Conservation (phyloP, 257 asterid genomes). For the Ligustrum vulgare region DNA sequence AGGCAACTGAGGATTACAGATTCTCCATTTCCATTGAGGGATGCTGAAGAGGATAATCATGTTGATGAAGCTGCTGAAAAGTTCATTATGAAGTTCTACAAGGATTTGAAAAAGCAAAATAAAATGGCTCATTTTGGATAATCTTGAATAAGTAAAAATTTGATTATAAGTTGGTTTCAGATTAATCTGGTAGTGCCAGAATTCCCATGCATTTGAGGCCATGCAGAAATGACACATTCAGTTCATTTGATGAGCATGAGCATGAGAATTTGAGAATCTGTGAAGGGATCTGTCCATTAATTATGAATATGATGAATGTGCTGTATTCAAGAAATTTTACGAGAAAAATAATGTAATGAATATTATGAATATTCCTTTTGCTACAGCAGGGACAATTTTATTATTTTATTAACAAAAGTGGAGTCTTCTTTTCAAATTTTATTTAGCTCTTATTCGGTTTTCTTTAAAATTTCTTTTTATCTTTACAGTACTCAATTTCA, state of each 20-base stretch:
- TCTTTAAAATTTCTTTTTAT: no score
- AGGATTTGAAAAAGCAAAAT: conserved; percentile 52
- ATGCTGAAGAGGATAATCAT: conserved; percentile 38
- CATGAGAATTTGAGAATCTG: not conserved
- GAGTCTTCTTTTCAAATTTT: no score
- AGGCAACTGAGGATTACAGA: conserved; percentile 76
- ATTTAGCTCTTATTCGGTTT: no score
- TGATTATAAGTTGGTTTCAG: not conserved
- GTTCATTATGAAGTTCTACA: conserved; percentile 58
- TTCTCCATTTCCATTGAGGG: conserved; percentile 55
- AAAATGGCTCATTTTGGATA: conserved; percentile 17
- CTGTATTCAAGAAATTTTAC: not conserved
- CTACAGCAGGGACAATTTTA: no score
- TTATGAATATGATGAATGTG: not conserved
- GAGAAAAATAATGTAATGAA: not conserved
- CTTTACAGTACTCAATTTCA: no score
- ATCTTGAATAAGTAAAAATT: not conserved
- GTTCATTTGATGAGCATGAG: not conserved
- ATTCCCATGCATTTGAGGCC: conserved; percentile 23
- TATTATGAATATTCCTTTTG: no score
- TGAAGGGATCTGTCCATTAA: no score
- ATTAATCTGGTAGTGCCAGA: conserved; percentile 17
- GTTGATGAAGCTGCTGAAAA: conserved; percentile 70
- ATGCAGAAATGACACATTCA: conserved; percentile 12
- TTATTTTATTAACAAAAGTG: no score